phyloP scores from a whole-genome alignment of 176 grass and related monocot genomes.

The Echinochloa phyllopogon region DNA sequence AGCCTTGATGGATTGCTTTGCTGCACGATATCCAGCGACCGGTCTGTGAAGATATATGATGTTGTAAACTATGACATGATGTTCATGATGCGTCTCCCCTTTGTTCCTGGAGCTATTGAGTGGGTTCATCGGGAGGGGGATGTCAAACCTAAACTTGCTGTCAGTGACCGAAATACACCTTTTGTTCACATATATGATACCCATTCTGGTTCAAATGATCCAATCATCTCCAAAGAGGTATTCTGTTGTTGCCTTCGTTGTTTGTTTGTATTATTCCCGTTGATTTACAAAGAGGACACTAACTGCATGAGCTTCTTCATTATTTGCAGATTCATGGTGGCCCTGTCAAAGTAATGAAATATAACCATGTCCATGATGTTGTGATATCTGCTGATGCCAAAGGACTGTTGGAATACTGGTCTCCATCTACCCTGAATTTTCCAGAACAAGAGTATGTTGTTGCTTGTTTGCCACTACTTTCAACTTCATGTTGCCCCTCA shows the following conservation, averaged over 20 bases:
- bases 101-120: slow-evolving; percentile 79
- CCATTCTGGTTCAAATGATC: slow-evolving; percentile 83
- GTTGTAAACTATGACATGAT: slow-evolving; percentile 99
- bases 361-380: slow-evolving; percentile 68
- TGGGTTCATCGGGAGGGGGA: slow-evolving; percentile 92
- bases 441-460: slow-evolving; percentile 74
- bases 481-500: not conserved
- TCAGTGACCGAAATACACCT: slow-evolving; percentile 75
- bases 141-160: slow-evolving; percentile 88
- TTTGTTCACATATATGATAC: slow-evolving; percentile 89
- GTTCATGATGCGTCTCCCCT: slow-evolving; percentile 95
- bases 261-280: not conserved
- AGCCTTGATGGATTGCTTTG: slow-evolving; percentile 90
- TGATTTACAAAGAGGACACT: slow-evolving; percentile 26
- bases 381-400: slow-evolving; percentile 84
- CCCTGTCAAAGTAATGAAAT: slow-evolving; percentile 91
- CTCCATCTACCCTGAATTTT: slow-evolving; percentile 75
- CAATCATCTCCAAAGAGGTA: slow-evolving; percentile 95
- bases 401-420: slow-evolving; percentile 95
- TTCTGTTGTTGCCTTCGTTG: slow-evolving; percentile 9
- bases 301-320: slow-evolving; percentile 26
- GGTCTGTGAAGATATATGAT: slow-evolving; percentile 93
- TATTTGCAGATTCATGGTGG: slow-evolving; percentile 77
- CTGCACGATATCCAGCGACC: slow-evolving; percentile 85
- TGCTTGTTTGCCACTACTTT: slow-evolving; percentile 28